A percentile compares a stretch with the other conserved stretches of the same genome.
phyloP scores from a whole-genome alignment of 2,329 filamentous ascomycete species.

The Colletotrichum sp. region DNA sequence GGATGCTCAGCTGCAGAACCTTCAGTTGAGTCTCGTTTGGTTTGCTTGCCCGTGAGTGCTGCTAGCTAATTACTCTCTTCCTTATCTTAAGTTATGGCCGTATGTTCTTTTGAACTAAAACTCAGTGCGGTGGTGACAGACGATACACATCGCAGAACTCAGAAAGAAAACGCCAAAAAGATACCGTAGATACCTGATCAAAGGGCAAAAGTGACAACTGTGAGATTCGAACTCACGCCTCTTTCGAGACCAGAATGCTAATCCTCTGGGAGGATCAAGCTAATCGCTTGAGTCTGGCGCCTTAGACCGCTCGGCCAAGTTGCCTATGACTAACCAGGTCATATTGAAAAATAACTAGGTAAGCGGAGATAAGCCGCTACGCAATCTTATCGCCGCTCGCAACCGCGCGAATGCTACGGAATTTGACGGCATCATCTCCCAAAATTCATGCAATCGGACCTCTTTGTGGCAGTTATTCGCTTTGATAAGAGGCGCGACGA shows the following conservation, averaged over 20 bases:
- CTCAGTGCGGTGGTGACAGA: not conserved
- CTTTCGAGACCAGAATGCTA: constrained; percentile 1
- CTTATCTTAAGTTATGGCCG: not conserved
- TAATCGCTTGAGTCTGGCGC: not conserved
- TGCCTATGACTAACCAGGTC: not conserved
- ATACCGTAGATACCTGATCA: not conserved
- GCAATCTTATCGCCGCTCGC: not conserved
- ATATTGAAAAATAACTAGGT: not conserved
- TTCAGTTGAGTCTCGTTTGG: not conserved
- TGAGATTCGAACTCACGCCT: constrained; percentile 7
- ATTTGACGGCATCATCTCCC: not conserved
- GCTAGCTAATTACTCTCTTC: not conserved
- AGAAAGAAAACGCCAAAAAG: no score
- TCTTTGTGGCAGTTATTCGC: not conserved
- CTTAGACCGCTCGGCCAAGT: constrained; percentile 7
- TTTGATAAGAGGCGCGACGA: not conserved
- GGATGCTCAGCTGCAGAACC: not conserved
- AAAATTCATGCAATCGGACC: not conserved
- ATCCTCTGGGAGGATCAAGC: not conserved
- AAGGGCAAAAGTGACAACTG: not conserved
- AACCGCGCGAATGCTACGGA: not conserved
- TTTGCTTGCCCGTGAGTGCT: not conserved
- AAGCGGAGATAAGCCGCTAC: not conserved
- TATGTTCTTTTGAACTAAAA: not conserved
- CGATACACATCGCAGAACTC: no score